Evolutionary conservation across 805 yeast genomes (phyloP).

Genomic region (Kodamaea restingae): DNA sequence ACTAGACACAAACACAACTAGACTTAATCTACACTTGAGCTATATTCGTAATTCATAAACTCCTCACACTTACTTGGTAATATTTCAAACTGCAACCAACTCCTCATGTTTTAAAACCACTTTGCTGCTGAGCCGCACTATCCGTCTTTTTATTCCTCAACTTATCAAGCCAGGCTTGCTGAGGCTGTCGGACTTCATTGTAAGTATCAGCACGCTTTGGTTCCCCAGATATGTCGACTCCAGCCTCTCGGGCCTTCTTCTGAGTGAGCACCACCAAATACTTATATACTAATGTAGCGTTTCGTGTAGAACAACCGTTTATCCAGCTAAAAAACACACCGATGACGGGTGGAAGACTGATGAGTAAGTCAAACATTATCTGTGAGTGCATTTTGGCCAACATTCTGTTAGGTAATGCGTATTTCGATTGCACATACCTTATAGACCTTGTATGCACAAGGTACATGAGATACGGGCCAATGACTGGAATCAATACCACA

Average conservation of each 20-base stretch:
- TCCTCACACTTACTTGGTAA: background rate
- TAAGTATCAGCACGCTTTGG: background rate
- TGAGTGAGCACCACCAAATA: conserved; percentile 13
- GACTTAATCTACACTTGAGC: too few relatives aligned
- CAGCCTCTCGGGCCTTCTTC: conserved; percentile 9
- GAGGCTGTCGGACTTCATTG: conserved; percentile 2
- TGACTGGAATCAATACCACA: conserved; percentile 64
- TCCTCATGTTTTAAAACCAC: background rate
- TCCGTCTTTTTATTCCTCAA: conserved; percentile 1
- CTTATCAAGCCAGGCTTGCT: conserved; percentile 7
- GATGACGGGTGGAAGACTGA: conserved; percentile 74
- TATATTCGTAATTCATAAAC: background rate
- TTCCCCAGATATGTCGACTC: background rate
- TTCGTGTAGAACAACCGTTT: conserved; percentile 82
- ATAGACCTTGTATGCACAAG: conserved; percentile 69
- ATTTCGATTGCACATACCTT: conserved; percentile 51
- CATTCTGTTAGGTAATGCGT: conserved; percentile 54
- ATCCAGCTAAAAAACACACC: conserved; percentile 80
- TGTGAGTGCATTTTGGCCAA: conserved; percentile 73
- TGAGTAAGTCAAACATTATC: conserved; percentile 66
- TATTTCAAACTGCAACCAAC: too few relatives aligned
- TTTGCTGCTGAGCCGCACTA: too few relatives aligned
- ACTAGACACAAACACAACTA: too few relatives aligned
- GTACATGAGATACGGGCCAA: conserved; percentile 86
- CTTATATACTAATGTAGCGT: conserved; percentile 72